Conservation (phyloP, 1,139 yeast species). For the Yamadazyma mexicana region DNA sequence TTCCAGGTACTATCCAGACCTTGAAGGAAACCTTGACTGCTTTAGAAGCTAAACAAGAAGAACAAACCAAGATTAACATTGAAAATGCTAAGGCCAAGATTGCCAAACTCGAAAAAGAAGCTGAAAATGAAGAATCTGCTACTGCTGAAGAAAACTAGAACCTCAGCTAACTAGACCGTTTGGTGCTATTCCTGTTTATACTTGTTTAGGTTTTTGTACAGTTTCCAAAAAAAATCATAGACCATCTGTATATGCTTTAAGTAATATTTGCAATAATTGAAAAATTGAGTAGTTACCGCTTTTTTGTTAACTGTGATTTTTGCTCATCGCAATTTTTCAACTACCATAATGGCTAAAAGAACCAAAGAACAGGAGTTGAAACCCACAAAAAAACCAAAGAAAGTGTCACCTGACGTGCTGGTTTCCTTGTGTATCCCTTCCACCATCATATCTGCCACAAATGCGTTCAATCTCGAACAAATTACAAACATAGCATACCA, state of each 20-base stretch:
- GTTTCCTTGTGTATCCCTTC: constrained; percentile 67
- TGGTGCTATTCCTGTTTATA: constrained; percentile 1
- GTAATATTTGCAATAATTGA: no score
- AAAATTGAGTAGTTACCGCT: no score
- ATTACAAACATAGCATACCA: constrained; percentile 74
- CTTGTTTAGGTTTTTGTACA: background rate
- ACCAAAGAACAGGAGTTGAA: constrained; percentile 22
- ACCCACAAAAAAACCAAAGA: constrained; percentile 35
- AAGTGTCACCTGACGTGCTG: constrained; percentile 21
- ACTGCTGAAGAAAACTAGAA: constrained; percentile 13
- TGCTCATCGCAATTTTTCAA: constrained; percentile 5
- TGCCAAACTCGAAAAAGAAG: constrained; percentile 57
- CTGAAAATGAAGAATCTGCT: constrained; percentile 28
- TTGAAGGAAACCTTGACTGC: constrained; percentile 74
- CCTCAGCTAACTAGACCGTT: no score
- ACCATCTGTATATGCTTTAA: background rate
- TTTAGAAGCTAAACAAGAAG: constrained; percentile 74
- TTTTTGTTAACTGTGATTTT: background rate
- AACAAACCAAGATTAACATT: constrained; percentile 74
- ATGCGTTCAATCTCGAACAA: constrained; percentile 69
- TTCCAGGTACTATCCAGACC: constrained; percentile 62
- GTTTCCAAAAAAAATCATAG: background rate
- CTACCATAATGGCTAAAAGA: constrained; percentile 29
- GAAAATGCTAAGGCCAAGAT: constrained; percentile 76
- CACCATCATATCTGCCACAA: constrained; percentile 47